Evolutionary conservation across 169 alveolate genomes (phyloP).

Genomic region (Plasmodium coatneyi): DNA sequence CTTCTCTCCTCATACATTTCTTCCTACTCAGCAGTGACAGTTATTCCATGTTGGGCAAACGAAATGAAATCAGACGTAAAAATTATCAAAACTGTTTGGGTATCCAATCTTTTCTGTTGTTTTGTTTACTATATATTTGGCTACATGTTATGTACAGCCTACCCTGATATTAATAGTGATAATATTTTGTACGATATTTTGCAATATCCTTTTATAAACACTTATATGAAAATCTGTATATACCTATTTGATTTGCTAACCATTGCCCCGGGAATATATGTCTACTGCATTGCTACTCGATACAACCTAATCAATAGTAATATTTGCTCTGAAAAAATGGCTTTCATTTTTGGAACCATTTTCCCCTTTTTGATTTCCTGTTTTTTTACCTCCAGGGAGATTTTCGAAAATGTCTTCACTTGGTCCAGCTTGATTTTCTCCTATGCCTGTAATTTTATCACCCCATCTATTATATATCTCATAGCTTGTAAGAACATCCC

Average conservation of each 20-base stretch:
- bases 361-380: constrained; percentile 82
- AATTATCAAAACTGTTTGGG: constrained; percentile 79
- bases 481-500: constrained; percentile 75
- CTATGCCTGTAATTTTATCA: constrained; percentile 73
- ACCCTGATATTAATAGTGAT: constrained; percentile 63
- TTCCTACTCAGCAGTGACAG: constrained; percentile 79
- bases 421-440: constrained; percentile 75
- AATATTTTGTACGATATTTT: constrained; percentile 61
- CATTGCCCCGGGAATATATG: constrained; percentile 82
- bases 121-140: constrained; percentile 80
- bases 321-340: constrained; percentile 72
- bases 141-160: constrained; percentile 72
- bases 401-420: constrained; percentile 64
- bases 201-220: constrained; percentile 74
- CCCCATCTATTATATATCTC: constrained; percentile 75
- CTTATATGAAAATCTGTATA: constrained; percentile 69
- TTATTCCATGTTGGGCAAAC: constrained; percentile 86
- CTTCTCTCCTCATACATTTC: constrained; percentile 78
- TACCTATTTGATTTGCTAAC: constrained; percentile 80
- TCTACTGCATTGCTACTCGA: constrained; percentile 81
- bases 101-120: constrained; percentile 79
- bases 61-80: constrained; percentile 85
- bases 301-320: constrained; percentile 84
- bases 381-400: constrained; percentile 70
- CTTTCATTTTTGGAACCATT: constrained; percentile 79